Base-by-base conservation (phyloP, 345 rosid genomes). In the Geranium rotundifolium region DNA sequence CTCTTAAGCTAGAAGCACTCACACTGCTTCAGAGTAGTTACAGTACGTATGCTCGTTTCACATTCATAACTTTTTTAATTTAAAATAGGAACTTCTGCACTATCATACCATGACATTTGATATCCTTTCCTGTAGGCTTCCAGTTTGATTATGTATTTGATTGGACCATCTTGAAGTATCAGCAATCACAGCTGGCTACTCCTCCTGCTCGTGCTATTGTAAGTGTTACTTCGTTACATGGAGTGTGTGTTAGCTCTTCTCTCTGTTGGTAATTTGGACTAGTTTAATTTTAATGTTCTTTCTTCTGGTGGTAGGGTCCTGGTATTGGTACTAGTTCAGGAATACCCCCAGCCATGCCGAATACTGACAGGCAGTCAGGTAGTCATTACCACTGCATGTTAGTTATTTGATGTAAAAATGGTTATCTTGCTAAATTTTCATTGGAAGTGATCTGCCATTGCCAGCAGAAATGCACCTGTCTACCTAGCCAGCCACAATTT, bases 151-250 rank as follows among this genome's bases (percentile, higher is more conserved):
- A 87, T 41, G 91, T 85, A 64, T 90, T 88, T 74, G 97, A 88
- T 65, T 88, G 97, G 97, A 90, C 97, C 27, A 90, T 90, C 74
- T 78, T 90, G 85, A 90, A 90, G 76, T 88, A 85, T 79, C 96
- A 89, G 80, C 95, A 87, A 63, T 83, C 99, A 58, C 99, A 90
- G 67, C 78, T 85, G 73, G 73, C 92, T 9, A 81, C 89, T 63
- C 95, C 97, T 49, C 87, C 95, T 27, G 18, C 91, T 57, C 88
- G 89, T 67, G 75, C 90, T 30, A 60, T 64, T 67, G 85, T 81
- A 73, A 75, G 86, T 70, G 19, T 66, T 17, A 13, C 10, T 34
- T 4, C 14, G 17, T 12, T 19, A 30, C 54, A 64, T 20, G 7
- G 14, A 17, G 72, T 27, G 72, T 17, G 60, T 5, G 2, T 34